Base-by-base conservation (phyloP, 331 rosid genomes). In the Prunus yedoensis region DNA sequence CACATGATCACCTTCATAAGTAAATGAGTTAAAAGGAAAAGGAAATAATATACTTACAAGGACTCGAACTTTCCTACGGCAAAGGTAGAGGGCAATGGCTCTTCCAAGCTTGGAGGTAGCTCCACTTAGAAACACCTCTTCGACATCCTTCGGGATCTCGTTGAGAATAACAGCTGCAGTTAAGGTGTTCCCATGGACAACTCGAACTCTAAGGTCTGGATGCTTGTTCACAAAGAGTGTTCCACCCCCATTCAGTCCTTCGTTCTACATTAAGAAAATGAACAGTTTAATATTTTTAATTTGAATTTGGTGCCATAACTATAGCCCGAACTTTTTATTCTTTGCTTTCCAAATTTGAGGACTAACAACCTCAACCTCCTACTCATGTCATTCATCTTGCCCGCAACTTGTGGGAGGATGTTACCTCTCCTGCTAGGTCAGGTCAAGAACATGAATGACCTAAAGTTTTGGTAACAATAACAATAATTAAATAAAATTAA, bases 51-150 rank as follows among this genome's bases (percentile, higher is more conserved):
- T 51, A 69, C 84, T 86, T 80, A 94, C 97, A 38, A 95, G 90
- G 76, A 95, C 97, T 83, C 92, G 87, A 20, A 92, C 96, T 85
- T 79, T 95, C 81, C 78, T 84, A 27, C 89, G 87, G 82, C 97
- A 88, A 50, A 92, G 97, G 83, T 95, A 90, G 63, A 95, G 99
- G 6, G 99, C 94, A 54, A 95, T 92, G 76, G 99, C 99, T 83
- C 99, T 88, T 62, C 99, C 99, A 66, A 95, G 99, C 78, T 95
- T 95, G 54, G 99, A 95, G 79, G 99, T 95, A 23, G 99, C 99
- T 30, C 99, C 99, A 1, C 89, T 74, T 62, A 95, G 79, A 81
- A 92, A 95, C 49, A 95, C 98, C 69, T 95, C 97, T 41, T 81
- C 50, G 10, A 87, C 93, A 79, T 89, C 82, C 68, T 78, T 65